phyloP scores from a whole-genome alignment of 306 rosid genomes.

The Prunus mira region DNA sequence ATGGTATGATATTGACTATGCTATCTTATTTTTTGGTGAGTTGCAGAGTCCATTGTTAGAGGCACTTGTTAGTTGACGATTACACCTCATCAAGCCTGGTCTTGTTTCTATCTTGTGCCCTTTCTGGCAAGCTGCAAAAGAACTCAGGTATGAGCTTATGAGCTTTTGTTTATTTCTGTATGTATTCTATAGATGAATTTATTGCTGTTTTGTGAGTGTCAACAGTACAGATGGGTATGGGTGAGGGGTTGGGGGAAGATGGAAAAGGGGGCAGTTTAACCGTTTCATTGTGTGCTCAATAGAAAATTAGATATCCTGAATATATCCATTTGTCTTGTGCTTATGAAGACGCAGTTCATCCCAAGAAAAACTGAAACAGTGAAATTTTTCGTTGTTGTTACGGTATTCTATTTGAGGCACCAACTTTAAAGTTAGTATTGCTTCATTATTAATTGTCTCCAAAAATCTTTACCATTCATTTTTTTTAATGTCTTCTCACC shows the following conservation, averaged over 20 bases:
- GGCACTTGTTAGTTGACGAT: background rate
- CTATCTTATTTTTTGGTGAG: background rate
- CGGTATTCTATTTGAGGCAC: background rate
- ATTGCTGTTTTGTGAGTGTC: background rate
- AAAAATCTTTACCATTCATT: background rate
- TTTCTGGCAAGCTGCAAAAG: conserved; percentile 2
- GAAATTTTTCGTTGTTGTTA: background rate
- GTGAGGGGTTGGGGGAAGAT: background rate
- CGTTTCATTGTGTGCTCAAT: background rate
- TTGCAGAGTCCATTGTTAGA: background rate
- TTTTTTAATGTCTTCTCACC: background rate
- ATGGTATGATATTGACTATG: background rate
- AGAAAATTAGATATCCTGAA: background rate
- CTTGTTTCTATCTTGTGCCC: background rate
- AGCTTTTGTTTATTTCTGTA: background rate
- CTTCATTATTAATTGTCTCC: background rate
- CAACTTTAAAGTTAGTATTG: background rate
- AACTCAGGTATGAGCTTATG: background rate
- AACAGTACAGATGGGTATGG: background rate
- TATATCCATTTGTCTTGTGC: background rate
- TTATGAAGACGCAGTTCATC: background rate
- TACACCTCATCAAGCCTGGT: conserved; percentile 1
- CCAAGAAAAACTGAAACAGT: background rate
- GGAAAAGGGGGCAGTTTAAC: background rate
- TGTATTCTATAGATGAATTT: background rate